Evolutionary conservation across 1,284 basidiomycete genomes (phyloP), one percentile per base, ranked within the genome.

Genomic region (Heterobasidion annosum): DNA sequence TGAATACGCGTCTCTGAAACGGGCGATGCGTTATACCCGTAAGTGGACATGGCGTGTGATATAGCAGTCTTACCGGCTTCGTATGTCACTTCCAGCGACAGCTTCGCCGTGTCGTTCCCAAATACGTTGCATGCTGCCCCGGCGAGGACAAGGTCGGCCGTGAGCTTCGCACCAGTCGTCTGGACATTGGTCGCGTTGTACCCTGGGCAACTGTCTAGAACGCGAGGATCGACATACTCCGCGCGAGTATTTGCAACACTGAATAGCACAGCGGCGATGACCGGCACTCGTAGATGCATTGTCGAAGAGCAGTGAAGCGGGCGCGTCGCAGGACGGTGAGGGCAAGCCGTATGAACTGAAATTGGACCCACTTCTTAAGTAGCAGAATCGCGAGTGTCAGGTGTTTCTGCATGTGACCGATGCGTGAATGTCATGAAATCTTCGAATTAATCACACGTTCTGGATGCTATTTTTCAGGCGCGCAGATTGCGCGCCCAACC

Each of bases 111-210:
- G 62, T 88, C 85, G 15, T 70, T 64, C 1, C 85, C 86, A 63
- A 80, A 88, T 18, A 83, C 79, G 57, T 81, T 78, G 68, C 86
- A 88, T 2, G 77, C 71, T 37, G 65, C 61, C 1, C 81, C 83
- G 19, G 72, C 77, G 34, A 86, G 71, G 3, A 70, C 61, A 16
- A 87, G 73, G 54, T 76, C 69, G 34, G 81, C 83, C 2, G 74
- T 78, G 56, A 85, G 68, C 16, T 64, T 73, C 6, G 66, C 59
- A 0, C 70, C 71, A 2, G 64, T 53, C 8, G 66, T 65, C 34
- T 63, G 64, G 40, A 76, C 69, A 51, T 75, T 70, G 8, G 65
- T 65, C 32, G 74, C 74, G 32, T 68, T 71, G 65, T 83, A 83
- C 9, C 81, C 81, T 15, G 78, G 73, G 62, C 79, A 82, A 8